Evolutionary conservation across 2,329 filamentous ascomycete species (phyloP), one percentile per base, ranked within the genome.

Genomic region (Ophiostoma ips): DNA sequence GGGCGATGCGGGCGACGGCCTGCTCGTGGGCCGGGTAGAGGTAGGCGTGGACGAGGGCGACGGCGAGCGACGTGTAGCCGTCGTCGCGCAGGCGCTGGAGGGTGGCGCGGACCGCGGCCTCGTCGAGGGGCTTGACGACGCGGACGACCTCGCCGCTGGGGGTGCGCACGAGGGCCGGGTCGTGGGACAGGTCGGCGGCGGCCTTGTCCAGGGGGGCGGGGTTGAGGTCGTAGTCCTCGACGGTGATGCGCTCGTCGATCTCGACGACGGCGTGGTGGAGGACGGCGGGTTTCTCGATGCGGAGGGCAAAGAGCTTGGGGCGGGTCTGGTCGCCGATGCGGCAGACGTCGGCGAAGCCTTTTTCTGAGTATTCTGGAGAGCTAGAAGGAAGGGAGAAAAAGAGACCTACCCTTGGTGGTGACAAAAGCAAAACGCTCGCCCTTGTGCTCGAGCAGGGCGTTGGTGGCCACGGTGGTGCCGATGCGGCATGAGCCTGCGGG

Each of bases 401-500:
- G 33, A 13, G 33, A 11, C 33, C 11, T 35, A 35, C 33, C 38
- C 56, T 81, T 82, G 1, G 87, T 94, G 9, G 92, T 85, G 1
- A 95, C 78, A 66, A 95, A 75, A n/a, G 86, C 88, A 60, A 92
- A 89, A 58, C 79, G 81, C 67, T 94, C 87, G 40, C 89, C 89
- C 65, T 95, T 95, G 52, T 89, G 73, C 65, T 95, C 88, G 2
- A 95, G 72, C 50, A 95, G 67, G 0, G 89, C 89, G 64, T 95
- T 95, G 0, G 89, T 95, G 9, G 89, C 89, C 9, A 95, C 88
- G 0, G 89, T 95, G 1, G 89, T 95, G 35, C 89, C 89, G 88
- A 95, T 95, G 43, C 89, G 83, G 31, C 31, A 35, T 15, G 19
- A 44, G 30, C 24, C 46, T 47, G n/a, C n/a, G 13, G 9, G 38